Conservation (phyloP, 345 rosid genomes). For the Aurinia saxatilis region DNA sequence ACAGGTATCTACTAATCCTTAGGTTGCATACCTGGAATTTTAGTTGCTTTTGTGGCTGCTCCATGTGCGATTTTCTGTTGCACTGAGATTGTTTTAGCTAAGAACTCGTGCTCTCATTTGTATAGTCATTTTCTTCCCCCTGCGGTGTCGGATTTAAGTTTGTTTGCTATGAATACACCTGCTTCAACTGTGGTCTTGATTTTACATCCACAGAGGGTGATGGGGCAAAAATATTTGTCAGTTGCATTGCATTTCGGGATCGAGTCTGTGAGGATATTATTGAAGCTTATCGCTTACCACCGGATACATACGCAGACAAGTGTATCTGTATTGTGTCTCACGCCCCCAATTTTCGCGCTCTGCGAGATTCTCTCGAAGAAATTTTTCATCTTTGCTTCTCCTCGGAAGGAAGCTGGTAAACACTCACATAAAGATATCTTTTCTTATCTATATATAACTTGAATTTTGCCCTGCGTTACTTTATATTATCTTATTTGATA, state of each 20-base stretch:
- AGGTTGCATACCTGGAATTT: background rate
- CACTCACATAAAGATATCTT: background rate
- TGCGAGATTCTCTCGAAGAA: slow-evolving; percentile 81
- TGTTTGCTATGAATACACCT: background rate
- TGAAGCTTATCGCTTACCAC: slow-evolving; percentile 77
- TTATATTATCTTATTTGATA: background rate
- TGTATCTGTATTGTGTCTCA: slow-evolving; percentile 90
- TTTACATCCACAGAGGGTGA: slow-evolving; percentile 73
- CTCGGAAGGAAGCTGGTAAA: slow-evolving; percentile 78
- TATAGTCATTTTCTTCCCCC: background rate
- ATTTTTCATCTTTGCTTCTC: slow-evolving; percentile 83
- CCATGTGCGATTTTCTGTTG: background rate
- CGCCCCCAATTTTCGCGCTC: slow-evolving; percentile 72
- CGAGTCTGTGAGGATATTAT: slow-evolving; percentile 92
- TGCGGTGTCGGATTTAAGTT: slow-evolving; percentile 4
- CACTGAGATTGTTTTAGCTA: background rate
- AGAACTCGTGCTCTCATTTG: background rate
- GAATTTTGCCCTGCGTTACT: background rate
- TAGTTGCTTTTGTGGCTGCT: slow-evolving; percentile 4
- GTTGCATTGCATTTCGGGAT: slow-evolving; percentile 93
- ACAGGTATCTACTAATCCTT: slow-evolving; percentile 52
- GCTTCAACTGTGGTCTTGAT: background rate
- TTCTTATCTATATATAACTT: background rate
- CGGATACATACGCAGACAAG: slow-evolving; percentile 87
- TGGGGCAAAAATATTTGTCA: slow-evolving; percentile 92